A percentile compares a stretch with the other conserved stretches of the same genome.
These are phyloP conservation scores for Achlya hypogyna DNA, from an alignment of 352 stramenopile species.

Conservation along the genomic window DNA sequence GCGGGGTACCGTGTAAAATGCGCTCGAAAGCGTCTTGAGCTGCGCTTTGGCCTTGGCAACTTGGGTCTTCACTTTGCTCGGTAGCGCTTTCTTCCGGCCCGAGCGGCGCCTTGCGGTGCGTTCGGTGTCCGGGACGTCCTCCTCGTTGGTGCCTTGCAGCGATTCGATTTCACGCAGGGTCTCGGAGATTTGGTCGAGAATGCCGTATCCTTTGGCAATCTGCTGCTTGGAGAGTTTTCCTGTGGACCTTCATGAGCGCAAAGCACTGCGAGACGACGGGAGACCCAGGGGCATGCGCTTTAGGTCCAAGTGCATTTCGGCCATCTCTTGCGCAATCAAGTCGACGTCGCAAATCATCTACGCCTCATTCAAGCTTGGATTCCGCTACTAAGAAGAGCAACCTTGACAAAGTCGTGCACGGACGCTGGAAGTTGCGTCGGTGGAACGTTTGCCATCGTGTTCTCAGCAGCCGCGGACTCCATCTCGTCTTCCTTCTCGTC, in stretches of 20 bases:
- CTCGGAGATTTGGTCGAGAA: conserved; percentile 1
- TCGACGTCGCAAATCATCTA: conserved; percentile 42
- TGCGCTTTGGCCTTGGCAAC: conserved; percentile 26
- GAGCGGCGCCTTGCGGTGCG: not conserved
- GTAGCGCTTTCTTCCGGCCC: not conserved
- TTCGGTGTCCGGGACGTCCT: not conserved
- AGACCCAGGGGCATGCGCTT: conserved; percentile 40
- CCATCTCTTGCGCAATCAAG: conserved; percentile 37
- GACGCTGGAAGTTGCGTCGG: not conserved
- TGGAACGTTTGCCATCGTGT: not conserved
- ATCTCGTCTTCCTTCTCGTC: not conserved
- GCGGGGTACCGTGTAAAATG: conserved; percentile 41
- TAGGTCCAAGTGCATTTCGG: conserved; percentile 45
- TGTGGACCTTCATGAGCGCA: not conserved
- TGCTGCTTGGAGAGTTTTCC: conserved; percentile 9
- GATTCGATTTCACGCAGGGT: not conserved
- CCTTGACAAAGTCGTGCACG: conserved; percentile 25
- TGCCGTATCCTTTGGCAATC: conserved; percentile 4
- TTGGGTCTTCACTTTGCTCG: conserved; percentile 20
- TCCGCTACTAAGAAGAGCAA: not conserved
- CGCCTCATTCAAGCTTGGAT: not conserved
- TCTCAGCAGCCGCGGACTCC: no score
- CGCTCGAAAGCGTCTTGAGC: conserved; percentile 45
- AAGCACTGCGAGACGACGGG: not conserved
- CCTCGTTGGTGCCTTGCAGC: not conserved